Base-by-base conservation (phyloP, 1,139 yeast species). In the Protomyces macrosporus region DNA sequence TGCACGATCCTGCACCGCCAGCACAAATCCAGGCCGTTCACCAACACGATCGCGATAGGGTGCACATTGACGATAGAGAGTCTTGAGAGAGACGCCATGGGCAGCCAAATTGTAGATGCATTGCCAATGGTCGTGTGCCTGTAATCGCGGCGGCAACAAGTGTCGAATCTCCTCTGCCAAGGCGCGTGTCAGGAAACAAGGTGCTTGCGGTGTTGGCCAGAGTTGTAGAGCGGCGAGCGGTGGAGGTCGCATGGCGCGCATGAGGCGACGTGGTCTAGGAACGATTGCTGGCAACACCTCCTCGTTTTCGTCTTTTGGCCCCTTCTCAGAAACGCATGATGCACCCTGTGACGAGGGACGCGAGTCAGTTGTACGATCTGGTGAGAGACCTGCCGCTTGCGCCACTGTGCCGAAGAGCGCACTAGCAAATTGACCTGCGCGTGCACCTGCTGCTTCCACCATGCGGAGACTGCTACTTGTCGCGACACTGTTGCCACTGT, bases 41-140 rank as follows among this genome's bases (percentile, higher is more conserved):
- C 71, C 70, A 45, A 55, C 23, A 9, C 42, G 37, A 16, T 68
- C 70, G 12, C 72, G 70, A 14, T 71, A 72, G 6, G 81, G 79
- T 36, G 71, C 70, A 55, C 76, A 71, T 65, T 73, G 74, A 39
- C 74, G 72, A 71, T 86, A 93, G 39, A 95, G 75, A 0, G 98
- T 90, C 67, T 82, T 84, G 62, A 93, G 74, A 0, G 97, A 88
- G 0, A 95, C 86, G 0, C 99, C 99, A 73, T 90, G 90, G 73
- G 90, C 97, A 69, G 91, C 97, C 68, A 90, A 75, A 33, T 95
- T 86, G 73, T 91, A 95, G 1, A 86, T 76, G 63, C 93, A 75
- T 12, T 81, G 76, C 99, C 98, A 95, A 52, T 52, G 33, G 23
- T 58, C 62, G 39, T 52, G 62, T 30, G 52, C 45, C 52, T 58